Percentiles rank a stretch among this genome's conserved stretches.
Conservation (phyloP, 495 filamentous ascomycete species). For the Xylaria telfairii region DNA sequence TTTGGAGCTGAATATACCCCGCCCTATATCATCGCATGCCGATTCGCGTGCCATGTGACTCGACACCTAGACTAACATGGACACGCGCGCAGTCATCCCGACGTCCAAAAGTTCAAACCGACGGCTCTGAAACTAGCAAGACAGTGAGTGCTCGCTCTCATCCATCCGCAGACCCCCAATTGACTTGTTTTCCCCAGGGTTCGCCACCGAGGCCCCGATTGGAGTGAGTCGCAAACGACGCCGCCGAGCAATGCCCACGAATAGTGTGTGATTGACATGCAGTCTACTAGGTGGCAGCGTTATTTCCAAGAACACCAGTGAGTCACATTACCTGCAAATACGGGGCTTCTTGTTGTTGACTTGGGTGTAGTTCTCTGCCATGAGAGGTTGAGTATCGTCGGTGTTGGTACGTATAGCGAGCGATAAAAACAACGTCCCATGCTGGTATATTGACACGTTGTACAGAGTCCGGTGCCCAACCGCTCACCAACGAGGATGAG, state of each 20-base stretch:
- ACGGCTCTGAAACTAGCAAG: slow-evolving; percentile 95
- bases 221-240: slow-evolving; percentile 72
- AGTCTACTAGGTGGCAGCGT: slow-evolving; percentile 77
- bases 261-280: neutral
- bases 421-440: slow-evolving; percentile 27
- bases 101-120: slow-evolving; percentile 96
- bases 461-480: slow-evolving; percentile 95
- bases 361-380: slow-evolving; percentile 81
- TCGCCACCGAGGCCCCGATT: slow-evolving; percentile 96
- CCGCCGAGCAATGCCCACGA: neutral
- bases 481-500: slow-evolving; percentile 87
- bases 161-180: slow-evolving; percentile 38
- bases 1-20: neutral
- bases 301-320: slow-evolving; percentile 87
- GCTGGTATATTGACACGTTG: slow-evolving; percentile 40
- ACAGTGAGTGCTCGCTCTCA: slow-evolving; percentile 66
- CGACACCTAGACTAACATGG: slow-evolving; percentile 31
- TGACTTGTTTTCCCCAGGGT: slow-evolving; percentile 63
- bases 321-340: slow-evolving; percentile 35
- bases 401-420: slow-evolving; percentile 74
- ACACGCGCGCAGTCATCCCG: slow-evolving; percentile 73
- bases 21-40: slow-evolving; percentile 10
- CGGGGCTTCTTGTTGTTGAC: slow-evolving; percentile 37
- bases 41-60: slow-evolving; percentile 32
- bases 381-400: slow-evolving; percentile 96